phyloP scores from a whole-genome alignment of 768 basidiomycete species.

The Agrocybe pediades region DNA sequence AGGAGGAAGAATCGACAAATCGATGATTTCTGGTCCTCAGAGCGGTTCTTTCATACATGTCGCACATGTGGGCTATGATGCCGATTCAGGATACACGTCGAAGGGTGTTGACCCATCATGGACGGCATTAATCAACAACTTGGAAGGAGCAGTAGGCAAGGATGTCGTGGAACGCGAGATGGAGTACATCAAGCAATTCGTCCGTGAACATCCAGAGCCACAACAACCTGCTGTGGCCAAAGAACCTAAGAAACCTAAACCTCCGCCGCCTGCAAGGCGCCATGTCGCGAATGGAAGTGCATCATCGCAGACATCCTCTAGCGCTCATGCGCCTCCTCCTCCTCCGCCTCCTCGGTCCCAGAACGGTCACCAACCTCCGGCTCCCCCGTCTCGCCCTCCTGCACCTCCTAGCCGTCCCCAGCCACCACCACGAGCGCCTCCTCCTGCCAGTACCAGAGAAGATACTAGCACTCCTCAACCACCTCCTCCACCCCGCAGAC shows the following conservation, averaged over 20 bases:
- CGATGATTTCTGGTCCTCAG: conserved; percentile 85
- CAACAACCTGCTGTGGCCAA: conserved; percentile 37
- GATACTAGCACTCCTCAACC: conserved; percentile 37
- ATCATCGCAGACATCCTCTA: conserved; percentile 36
- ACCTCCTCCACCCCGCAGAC: conserved; percentile 33
- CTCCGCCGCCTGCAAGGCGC: conserved; percentile 55
- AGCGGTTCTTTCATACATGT: conserved; percentile 83
- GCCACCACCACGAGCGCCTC: conserved; percentile 27
- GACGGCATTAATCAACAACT: conserved; percentile 67
- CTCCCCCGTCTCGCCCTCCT: conserved; percentile 36
- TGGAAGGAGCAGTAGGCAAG: conserved; percentile 60
- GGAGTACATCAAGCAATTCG: conserved; percentile 87
- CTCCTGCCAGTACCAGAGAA: conserved; percentile 35
- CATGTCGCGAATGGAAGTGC: conserved; percentile 36
- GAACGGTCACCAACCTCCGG: conserved; percentile 19
- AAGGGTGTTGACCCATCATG: conserved; percentile 90
- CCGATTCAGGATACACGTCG: conserved; percentile 83
- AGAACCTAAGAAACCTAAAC: conserved; percentile 45
- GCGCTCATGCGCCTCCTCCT: conserved; percentile 38
- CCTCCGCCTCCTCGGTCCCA: conserved; percentile 34
- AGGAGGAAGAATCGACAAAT: conserved; percentile 87
- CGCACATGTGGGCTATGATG: conserved; percentile 94
- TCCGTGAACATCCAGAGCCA: conserved; percentile 49
- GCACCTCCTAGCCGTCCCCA: conserved; percentile 32
- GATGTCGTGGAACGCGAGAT: conserved; percentile 76